phyloP scores from a whole-genome alignment of 176 grass and related monocot genomes.

The Thalia dealbata region DNA sequence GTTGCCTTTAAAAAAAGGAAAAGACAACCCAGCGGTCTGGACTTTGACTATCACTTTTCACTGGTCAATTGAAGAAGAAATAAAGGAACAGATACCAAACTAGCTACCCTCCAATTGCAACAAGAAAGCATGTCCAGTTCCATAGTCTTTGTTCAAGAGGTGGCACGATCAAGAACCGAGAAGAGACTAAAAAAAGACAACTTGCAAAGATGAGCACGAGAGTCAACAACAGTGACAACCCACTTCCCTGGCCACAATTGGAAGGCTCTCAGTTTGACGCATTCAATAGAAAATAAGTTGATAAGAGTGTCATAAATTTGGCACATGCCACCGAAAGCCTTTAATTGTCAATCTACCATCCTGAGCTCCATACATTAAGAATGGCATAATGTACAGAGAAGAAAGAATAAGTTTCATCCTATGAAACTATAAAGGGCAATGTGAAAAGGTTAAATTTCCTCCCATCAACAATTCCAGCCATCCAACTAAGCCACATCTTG shows the following conservation, averaged over 20 bases:
- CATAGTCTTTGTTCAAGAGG: slow-evolving; percentile 8
- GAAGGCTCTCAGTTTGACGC: not conserved
- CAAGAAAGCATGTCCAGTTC: not conserved
- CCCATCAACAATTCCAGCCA: not conserved
- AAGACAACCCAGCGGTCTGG: not conserved
- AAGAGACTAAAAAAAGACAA: not conserved
- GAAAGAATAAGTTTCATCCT: not conserved
- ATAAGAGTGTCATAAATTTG: not conserved
- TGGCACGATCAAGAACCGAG: not conserved
- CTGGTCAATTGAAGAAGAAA: not conserved
- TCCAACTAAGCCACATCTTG: not conserved
- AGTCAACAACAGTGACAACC: not conserved
- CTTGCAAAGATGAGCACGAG: not conserved
- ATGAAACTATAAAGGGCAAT: no score
- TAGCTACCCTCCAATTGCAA: not conserved
- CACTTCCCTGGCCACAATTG: not conserved
- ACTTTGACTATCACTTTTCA: not conserved
- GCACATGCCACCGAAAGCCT: not conserved
- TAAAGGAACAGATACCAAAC: not conserved
- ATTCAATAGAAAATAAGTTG: not conserved
- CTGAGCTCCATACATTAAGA: not conserved
- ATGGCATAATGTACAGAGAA: not conserved
- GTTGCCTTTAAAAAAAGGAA: no score
- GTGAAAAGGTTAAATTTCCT: not conserved
- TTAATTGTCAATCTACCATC: no score